Evolutionary conservation across 2,329 filamentous ascomycete species (phyloP).

Genomic region (Macrophomina phaseolina): DNA sequence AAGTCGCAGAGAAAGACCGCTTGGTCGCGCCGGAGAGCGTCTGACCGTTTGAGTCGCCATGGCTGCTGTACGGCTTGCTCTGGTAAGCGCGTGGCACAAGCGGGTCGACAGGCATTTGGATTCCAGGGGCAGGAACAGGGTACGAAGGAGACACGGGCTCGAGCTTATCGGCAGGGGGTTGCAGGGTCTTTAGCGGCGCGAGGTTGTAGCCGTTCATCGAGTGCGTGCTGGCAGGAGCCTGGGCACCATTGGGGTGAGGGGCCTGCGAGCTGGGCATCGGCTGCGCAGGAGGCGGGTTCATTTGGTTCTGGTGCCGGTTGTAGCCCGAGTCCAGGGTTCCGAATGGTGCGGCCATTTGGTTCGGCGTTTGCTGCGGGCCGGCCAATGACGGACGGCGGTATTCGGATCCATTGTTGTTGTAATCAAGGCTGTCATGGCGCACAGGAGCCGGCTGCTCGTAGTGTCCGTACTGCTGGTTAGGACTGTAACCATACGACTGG

Average conservation of each 20-base stretch:
- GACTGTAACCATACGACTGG: slow-evolving; percentile 49
- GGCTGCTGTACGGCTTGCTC: slow-evolving; percentile 34
- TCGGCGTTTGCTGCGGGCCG: slow-evolving; percentile 36
- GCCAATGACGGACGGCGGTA: slow-evolving; percentile 49
- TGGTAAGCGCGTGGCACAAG: slow-evolving; percentile 25
- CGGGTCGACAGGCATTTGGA: slow-evolving; percentile 29
- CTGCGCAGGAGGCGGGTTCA: slow-evolving; percentile 35
- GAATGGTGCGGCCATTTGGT: slow-evolving; percentile 43
- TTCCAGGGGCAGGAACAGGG: slow-evolving; percentile 39
- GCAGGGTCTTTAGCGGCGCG: slow-evolving; percentile 51
- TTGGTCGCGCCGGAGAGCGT: slow-evolving; percentile 47
- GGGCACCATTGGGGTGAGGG: slow-evolving; percentile 33
- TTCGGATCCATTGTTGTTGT: slow-evolving; percentile 42
- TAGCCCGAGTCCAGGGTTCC: slow-evolving; percentile 43
- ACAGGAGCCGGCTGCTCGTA: slow-evolving; percentile 44
- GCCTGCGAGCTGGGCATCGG: slow-evolving; percentile 41
- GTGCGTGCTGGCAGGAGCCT: slow-evolving; percentile 30
- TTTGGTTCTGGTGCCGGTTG: slow-evolving; percentile 44
- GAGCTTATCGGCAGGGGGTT: slow-evolving; percentile 43
- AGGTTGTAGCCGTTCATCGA: slow-evolving; percentile 43
- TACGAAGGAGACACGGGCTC: slow-evolving; percentile 55
- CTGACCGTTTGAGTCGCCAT: slow-evolving; percentile 23
- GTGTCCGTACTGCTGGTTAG: slow-evolving; percentile 42
- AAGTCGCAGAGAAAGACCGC: slow-evolving; percentile 53
- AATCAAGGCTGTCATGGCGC: slow-evolving; percentile 49